Conservation (phyloP, 257 asterid species). For the Coffea canephora region DNA sequence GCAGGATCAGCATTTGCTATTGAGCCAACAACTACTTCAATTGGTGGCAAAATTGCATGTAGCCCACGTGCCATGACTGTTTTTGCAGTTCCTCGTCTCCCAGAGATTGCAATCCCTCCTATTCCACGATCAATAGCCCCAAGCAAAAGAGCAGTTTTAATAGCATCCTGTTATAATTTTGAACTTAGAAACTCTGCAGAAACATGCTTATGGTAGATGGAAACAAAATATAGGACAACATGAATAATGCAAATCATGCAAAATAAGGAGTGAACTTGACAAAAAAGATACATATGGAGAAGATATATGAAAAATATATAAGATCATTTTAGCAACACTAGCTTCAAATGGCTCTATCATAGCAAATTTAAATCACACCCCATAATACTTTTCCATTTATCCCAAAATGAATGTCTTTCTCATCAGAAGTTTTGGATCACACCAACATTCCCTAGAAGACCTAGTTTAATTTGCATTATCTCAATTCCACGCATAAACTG, state of each 20-base stretch:
- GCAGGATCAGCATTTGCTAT: slow-evolving; percentile 79
- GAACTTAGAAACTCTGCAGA: slow-evolving; percentile 14
- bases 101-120: slow-evolving; percentile 97
- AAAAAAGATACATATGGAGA: not conserved
- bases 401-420: not conserved
- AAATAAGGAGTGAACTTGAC: not conserved
- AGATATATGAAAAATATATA: not conserved
- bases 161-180: slow-evolving; percentile 66
- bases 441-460: not conserved
- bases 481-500: too few relatives aligned
- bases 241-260: not conserved
- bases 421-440: not conserved
- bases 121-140: slow-evolving; percentile 96
- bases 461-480: too few relatives aligned
- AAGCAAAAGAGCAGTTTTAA: slow-evolving; percentile 93
- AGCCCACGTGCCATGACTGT: slow-evolving; percentile 98
- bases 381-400: not conserved
- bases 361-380: not conserved
- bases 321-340: not conserved
- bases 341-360: not conserved
- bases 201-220: not conserved
- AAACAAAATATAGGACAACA: not conserved
- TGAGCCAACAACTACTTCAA: slow-evolving; percentile 84
- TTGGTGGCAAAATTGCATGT: slow-evolving; percentile 96
- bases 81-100: slow-evolving; percentile 98